phyloP scores from a whole-genome alignment of 257 asterid genomes.

The Ligustrum vulgare region DNA sequence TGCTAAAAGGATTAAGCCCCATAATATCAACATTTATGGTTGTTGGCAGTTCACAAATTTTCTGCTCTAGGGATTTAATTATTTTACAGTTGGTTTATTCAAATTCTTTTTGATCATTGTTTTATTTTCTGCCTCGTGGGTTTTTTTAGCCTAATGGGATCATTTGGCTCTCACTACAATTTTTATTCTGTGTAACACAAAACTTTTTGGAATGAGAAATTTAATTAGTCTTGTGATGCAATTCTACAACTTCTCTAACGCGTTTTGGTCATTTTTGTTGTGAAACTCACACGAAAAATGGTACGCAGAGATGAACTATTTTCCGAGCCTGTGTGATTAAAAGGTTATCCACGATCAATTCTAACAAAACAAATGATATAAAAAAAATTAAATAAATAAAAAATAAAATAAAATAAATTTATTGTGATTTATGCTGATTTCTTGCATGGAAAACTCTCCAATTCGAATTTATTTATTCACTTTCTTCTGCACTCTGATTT shows the following conservation, averaged over 20 bases:
- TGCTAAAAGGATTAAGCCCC: not conserved
- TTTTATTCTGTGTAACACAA: not conserved
- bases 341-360: too few species aligned
- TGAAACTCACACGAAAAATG: too few species aligned
- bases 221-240: not conserved
- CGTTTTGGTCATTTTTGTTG: too few species aligned
- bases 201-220: conserved; percentile 9
- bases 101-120: conserved; percentile 4
- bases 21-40: not conserved
- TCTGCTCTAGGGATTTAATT: not conserved
- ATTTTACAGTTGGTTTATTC: not conserved
- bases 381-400: too few species aligned
- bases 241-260: not conserved
- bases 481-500: too few species aligned
- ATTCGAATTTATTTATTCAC: too few species aligned
- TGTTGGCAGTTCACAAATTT: not conserved
- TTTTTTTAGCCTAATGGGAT: not conserved
- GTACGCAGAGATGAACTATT: too few species aligned
- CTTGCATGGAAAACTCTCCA: too few species aligned
- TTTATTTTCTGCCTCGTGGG: not conserved
- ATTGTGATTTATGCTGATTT: too few species aligned
- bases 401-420: too few species aligned
- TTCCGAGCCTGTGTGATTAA: too few species aligned
- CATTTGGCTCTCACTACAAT: not conserved
- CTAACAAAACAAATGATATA: too few species aligned